These are phyloP conservation scores for Saccharomyces hybrid DNA, from an alignment of 1,139 yeast genomes.

Conservation along the genomic window DNA sequence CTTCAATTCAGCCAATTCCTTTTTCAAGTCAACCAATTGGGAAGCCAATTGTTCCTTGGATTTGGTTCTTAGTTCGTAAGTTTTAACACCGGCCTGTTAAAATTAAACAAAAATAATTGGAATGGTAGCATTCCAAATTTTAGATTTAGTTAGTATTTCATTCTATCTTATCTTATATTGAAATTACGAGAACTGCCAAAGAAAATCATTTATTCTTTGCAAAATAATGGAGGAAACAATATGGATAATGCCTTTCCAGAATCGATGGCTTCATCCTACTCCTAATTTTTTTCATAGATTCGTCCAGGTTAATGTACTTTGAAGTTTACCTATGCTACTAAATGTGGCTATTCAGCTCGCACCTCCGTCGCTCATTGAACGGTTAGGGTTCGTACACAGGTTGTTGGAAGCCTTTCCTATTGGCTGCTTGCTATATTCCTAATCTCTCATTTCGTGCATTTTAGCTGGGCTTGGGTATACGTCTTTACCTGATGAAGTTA, in stretches of 20 bases:
- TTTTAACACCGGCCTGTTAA: conserved; percentile 76
- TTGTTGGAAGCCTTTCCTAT: no score
- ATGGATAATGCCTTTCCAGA: no score
- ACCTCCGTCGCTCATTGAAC: no score
- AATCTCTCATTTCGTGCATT: background rate
- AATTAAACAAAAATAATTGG: background rate
- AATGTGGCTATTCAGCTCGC: no score
- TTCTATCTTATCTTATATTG: background rate
- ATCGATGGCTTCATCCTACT: background rate
- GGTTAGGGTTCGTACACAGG: no score
- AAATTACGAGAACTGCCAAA: background rate
- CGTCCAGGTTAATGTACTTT: no score
- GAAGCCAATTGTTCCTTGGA: conserved; percentile 93
- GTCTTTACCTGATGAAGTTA: background rate
- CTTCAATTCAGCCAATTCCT: conserved; percentile 92
- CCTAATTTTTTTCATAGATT: no score
- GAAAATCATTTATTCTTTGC: background rate
- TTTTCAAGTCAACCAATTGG: conserved; percentile 93
- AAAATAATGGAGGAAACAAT: background rate
- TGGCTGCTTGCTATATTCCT: background rate
- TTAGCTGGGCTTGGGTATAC: background rate
- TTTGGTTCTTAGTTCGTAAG: conserved; percentile 95
- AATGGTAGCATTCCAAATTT: background rate
- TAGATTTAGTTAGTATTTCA: background rate
- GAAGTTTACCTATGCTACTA: no score